Evolutionary conservation across 441 rosid species (phyloP).

Genomic region (Brassica hybrid): DNA sequence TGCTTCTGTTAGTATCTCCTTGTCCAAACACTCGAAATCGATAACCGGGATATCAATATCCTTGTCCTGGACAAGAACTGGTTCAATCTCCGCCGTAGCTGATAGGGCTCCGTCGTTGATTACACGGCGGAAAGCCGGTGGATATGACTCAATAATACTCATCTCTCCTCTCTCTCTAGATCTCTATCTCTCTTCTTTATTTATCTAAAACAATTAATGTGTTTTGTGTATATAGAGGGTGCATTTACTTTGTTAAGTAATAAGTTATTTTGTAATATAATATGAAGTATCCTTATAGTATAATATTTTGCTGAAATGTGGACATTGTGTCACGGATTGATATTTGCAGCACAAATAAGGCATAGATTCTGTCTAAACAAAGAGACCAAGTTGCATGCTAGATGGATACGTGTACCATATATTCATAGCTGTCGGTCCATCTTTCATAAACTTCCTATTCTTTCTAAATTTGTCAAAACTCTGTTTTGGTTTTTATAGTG

Average conservation of each 20-base stretch:
- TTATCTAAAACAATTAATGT: neutral
- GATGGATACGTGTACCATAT: constrained; percentile 22
- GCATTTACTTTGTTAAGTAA: neutral
- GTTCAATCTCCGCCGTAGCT: constrained; percentile 18
- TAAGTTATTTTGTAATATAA: neutral
- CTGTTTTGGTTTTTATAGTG: neutral
- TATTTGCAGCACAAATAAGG: constrained; percentile 23
- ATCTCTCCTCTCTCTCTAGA: constrained; percentile 18
- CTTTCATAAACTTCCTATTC: constrained; percentile 19
- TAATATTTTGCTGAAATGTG: constrained; percentile 9
- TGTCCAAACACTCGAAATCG: constrained; percentile 55
- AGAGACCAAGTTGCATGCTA: constrained; percentile 32
- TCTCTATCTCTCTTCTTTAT: neutral
- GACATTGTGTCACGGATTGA: constrained; percentile 35
- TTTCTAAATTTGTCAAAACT: neutral
- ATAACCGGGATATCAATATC: constrained; percentile 50
- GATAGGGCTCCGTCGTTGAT: constrained; percentile 1
- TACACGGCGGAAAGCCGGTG: constrained; percentile 55
- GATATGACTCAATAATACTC: constrained; percentile 58
- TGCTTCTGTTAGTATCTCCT: constrained; percentile 54
- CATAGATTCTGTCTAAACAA: constrained; percentile 25
- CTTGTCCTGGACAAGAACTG: constrained; percentile 28
- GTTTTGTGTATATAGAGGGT: neutral
- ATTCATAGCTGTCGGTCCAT: constrained; percentile 30
- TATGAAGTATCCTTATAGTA: neutral